Evolutionary conservation across 352 stramenopile genomes (phyloP), one percentile per base, ranked within the genome.

Genomic region (Pythium oligandrum): DNA sequence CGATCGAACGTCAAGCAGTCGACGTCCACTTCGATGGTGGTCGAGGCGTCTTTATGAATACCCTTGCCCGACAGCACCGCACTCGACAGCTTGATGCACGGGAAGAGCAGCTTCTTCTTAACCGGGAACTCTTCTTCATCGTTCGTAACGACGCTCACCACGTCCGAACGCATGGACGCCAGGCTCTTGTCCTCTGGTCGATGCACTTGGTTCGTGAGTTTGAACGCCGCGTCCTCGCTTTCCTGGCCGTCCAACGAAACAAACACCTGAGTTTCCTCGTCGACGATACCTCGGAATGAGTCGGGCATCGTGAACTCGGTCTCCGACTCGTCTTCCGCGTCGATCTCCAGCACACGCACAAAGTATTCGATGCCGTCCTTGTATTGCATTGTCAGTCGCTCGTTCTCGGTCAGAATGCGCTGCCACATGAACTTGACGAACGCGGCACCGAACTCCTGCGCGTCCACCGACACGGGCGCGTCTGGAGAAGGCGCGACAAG

Each of bases 1-100:
- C 86, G 86, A 56, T 96, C 86, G 48, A 96, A 95, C 9, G 80
- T 95, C 54, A 79, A 82, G 61, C 86, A 96, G 64, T 96, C 88
- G 17, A 96, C 73, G 36, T 90, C 73, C 11, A 95, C 87, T 1
- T 75, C 48, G 35, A 91, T 75, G 26, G 54, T 82, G 12, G 66
- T 70, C 1, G 78, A 80, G 1, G 77, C 72, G 51, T 88, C 75
- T 38, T 86, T 90, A 63, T 91, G 80, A 8, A 93, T 70, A 34
- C 75, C 79, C 17, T 68, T 72, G 9, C 86, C 86, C 0, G 85
- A 78, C 32, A 93, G 64, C 36, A 93, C 86, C 9, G 83, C 86
- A 0, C 71, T 88, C 47, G 86, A 93, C 6, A 96, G 73, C 44
- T 83, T 85, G 55, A 96, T 93, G 50, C 88, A 96, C 51, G 86